Conservation (phyloP, 371 early-diverging fungal genomes). For the Rhizopus stolonifer region DNA sequence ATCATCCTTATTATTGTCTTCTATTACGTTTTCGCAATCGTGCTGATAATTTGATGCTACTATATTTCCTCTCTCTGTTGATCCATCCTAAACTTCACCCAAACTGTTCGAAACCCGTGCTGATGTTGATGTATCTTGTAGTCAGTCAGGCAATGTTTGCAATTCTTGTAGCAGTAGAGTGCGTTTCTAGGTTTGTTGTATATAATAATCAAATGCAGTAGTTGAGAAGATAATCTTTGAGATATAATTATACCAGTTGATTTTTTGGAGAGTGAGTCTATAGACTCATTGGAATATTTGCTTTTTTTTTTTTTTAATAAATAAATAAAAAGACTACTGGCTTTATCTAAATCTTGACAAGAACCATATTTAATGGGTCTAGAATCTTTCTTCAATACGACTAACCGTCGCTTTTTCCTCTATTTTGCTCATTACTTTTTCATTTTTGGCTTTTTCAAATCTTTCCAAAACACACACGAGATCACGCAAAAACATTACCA, state of each 20-base stretch:
- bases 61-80: not conserved
- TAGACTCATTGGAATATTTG: too few species aligned
- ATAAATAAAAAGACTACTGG: too few species aligned
- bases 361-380: too few species aligned
- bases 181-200: not conserved
- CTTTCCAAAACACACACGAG: too few species aligned
- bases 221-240: conserved; percentile 1
- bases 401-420: too few species aligned
- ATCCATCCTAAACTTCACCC: not conserved
- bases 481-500: too few species aligned
- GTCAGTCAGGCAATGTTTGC: conserved; percentile 1
- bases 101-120: not conserved
- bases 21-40: not conserved
- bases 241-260: not conserved
- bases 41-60: not conserved
- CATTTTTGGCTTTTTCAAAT: too few species aligned
- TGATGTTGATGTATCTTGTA: not conserved
- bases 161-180: not conserved
- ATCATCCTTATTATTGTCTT: not conserved
- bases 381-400: too few species aligned
- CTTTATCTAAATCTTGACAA: too few species aligned
- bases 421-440: too few species aligned
- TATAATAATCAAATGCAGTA: not conserved
- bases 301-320: too few species aligned
- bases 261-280: too few species aligned